Evolutionary conservation across 1,284 basidiomycete species (phyloP).

Genomic region (Thecaphora thlaspeos): DNA sequence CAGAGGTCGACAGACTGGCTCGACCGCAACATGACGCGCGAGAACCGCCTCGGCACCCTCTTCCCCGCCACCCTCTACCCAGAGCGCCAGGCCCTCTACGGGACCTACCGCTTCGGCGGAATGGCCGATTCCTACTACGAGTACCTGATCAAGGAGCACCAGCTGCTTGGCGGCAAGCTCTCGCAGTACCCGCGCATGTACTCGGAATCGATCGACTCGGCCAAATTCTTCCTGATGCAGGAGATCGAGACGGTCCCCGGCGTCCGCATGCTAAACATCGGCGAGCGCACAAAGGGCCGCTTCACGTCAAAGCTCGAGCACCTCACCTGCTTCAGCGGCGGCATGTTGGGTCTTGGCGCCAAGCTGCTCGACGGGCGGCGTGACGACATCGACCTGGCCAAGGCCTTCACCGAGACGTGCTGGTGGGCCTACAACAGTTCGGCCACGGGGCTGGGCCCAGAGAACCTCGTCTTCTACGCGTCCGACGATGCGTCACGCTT

Average conservation of each 20-base stretch:
- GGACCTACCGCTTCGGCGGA: conserved; percentile 60
- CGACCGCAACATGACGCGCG: conserved; percentile 58
- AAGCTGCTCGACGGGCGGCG: conserved; percentile 59
- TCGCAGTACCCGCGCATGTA: conserved; percentile 62
- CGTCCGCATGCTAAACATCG: conserved; percentile 55
- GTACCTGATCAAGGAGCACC: conserved; percentile 64
- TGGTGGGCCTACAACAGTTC: conserved; percentile 61
- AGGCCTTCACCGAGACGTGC: conserved; percentile 61
- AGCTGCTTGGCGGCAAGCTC: conserved; percentile 60
- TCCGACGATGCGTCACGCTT: conserved; percentile 44
- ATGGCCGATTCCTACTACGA: conserved; percentile 63
- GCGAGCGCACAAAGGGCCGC: conserved; percentile 18
- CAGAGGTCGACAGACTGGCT: conserved; percentile 63
- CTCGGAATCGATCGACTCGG: conserved; percentile 60
- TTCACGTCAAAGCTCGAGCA: conserved; percentile 56
- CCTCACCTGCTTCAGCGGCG: conserved; percentile 63
- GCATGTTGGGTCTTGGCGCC: conserved; percentile 63
- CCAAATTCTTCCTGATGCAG: conserved; percentile 58
- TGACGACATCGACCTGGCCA: conserved; percentile 59
- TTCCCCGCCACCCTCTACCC: conserved; percentile 58
- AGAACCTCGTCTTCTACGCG: conserved; percentile 44
- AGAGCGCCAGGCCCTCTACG: conserved; percentile 36
- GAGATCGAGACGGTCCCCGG: conserved; percentile 60
- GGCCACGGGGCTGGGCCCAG: conserved; percentile 54
- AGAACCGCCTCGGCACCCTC: conserved; percentile 52